Evolutionary conservation across 805 yeast species (phyloP), one percentile per base, ranked within the genome.

Genomic region (Ogataea sp.): DNA sequence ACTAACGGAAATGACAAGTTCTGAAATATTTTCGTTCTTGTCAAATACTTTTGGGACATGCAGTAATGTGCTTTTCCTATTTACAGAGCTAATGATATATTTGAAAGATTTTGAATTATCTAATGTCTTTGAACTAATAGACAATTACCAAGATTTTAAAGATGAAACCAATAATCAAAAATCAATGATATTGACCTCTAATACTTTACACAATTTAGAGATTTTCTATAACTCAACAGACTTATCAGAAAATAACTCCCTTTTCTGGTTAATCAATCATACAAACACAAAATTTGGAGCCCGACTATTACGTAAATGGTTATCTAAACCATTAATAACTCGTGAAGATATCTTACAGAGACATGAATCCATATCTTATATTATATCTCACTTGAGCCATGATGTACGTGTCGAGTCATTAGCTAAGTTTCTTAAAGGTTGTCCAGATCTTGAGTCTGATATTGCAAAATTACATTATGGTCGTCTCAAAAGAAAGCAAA

Each of bases 241-340:
- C 44, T 55, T 62, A 11, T 61, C 68, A 4, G 65, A 64, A 8
- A 60, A 67, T 25, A 97, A 97, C 0, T 77, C 96, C 0, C 61
- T 90, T 13, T 55, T 84, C 14, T 85, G 94, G 88, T 64, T 86
- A 2, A 49, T 93, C 43, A 83, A 90, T 54, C 88, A 83, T 47
- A 85, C 97, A 0, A 62, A 75, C 26, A 85, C 97, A 0, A 67
- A 71, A 23, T 82, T 81, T 57, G 98, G 98, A 0, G 71, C 67
- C 34, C 60, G 96, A 39, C 49, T 75, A 42, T 56, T 93, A 13
- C 66, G 69, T 23, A 64, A 71, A 29, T 93, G 98, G 98, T 61
- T 89, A 0, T 67, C 77, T 1, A 66, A 70, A 43, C 98, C 98
- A 1, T 65, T 89, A 18, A 59, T 75, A 0, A 68, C 77, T 32